phyloP scores from a whole-genome alignment of 495 filamentous ascomycete genomes.

The Neurospora cerealis region DNA sequence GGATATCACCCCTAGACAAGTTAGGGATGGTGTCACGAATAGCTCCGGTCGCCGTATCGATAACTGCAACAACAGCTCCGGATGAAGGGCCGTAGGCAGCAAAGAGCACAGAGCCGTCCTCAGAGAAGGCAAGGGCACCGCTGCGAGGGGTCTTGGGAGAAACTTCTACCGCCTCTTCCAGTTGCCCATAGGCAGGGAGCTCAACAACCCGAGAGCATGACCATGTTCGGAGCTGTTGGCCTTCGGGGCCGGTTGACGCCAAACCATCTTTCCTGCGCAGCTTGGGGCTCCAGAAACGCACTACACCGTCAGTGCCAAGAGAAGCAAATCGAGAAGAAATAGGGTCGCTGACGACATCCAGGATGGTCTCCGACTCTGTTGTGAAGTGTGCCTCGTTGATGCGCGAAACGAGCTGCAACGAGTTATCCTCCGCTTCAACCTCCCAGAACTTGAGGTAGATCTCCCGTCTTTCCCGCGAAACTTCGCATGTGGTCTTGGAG shows the following conservation, averaged over 20 bases:
- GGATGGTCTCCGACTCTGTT: conserved; percentile 43
- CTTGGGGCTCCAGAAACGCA: conserved; percentile 71
- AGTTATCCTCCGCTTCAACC: conserved; percentile 49
- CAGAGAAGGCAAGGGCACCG: conserved; percentile 60
- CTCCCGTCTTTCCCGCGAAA: conserved; percentile 48
- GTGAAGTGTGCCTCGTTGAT: conserved; percentile 72
- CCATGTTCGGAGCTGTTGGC: conserved; percentile 57
- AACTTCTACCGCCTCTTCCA: conserved; percentile 20
- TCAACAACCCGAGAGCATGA: conserved; percentile 51
- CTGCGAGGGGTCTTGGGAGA: conserved; percentile 14
- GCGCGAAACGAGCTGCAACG: conserved; percentile 67
- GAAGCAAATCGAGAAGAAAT: conserved; percentile 63
- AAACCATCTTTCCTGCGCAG: conserved; percentile 52
- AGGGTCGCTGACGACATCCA: conserved; percentile 63
- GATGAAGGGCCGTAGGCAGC: conserved; percentile 35
- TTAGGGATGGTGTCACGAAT: conserved; percentile 44
- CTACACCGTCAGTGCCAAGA: conserved; percentile 64
- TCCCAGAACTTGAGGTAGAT: conserved; percentile 86
- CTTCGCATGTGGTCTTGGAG: conserved; percentile 23
- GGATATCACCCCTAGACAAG: conserved; percentile 43
- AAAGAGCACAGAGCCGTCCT: conserved; percentile 81
- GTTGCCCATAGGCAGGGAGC: conserved; percentile 35
- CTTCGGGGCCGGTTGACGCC: conserved; percentile 42
- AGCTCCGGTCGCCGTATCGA: conserved; percentile 48
- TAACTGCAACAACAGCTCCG: conserved; percentile 41